Percentiles rank a stretch among this genome's conserved stretches.
phyloP scores from a whole-genome alignment of 1,284 basidiomycete genomes.

The Trametes sp. region DNA sequence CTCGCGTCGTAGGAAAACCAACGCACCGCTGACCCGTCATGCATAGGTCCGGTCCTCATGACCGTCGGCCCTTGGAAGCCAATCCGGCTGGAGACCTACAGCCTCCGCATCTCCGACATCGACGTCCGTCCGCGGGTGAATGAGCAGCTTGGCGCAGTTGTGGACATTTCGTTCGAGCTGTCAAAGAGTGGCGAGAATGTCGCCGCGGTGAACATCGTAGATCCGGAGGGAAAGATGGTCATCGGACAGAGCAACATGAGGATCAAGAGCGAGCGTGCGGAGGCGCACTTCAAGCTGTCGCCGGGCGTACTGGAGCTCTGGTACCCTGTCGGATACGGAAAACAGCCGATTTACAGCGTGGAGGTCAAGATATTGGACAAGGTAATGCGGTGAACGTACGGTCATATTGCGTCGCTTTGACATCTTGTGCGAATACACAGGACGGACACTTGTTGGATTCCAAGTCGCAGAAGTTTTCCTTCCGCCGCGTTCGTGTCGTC shows the following conservation, averaged over 20 bases:
- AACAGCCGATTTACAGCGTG: constrained; percentile 78
- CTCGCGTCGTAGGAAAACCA: neutral
- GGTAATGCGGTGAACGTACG: constrained; percentile 41
- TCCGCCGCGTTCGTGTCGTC: constrained; percentile 77
- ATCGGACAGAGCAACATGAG: constrained; percentile 47
- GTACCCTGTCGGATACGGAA: constrained; percentile 86
- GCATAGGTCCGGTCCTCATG: constrained; percentile 74
- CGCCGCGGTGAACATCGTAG: constrained; percentile 57
- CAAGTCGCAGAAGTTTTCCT: constrained; percentile 68
- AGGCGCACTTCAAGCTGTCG: constrained; percentile 58
- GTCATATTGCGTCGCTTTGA: neutral
- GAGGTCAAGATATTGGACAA: constrained; percentile 59
- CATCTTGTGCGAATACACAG: constrained; percentile 41
- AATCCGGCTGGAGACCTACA: constrained; percentile 73
- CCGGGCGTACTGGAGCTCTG: constrained; percentile 73
- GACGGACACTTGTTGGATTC: constrained; percentile 57
- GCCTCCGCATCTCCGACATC: constrained; percentile 67
- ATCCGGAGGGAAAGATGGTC: constrained; percentile 53
- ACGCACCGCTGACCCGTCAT: constrained; percentile 15
- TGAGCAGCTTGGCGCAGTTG: constrained; percentile 56
- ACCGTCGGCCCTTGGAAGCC: constrained; percentile 84
- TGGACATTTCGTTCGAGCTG: constrained; percentile 56
- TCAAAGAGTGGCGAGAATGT: constrained; percentile 46
- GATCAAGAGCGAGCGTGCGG: constrained; percentile 48
- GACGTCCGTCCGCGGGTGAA: constrained; percentile 64